Conservation (phyloP, 768 basidiomycete genomes). For the Sistotremastrum niveocremeum region DNA sequence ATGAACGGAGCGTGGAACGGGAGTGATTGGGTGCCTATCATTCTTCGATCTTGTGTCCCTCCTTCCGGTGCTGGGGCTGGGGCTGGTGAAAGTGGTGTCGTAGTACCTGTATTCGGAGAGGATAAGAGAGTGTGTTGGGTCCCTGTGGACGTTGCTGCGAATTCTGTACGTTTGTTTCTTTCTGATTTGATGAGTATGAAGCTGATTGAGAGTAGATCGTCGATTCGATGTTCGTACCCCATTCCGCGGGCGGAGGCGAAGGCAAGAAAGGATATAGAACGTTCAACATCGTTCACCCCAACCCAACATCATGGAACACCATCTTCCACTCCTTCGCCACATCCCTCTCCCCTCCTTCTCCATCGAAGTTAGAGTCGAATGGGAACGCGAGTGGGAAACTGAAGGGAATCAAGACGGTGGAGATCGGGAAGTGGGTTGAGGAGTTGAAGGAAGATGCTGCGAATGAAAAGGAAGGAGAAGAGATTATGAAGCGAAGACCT, state of each 20-base stretch:
- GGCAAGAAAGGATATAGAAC: constrained; percentile 8
- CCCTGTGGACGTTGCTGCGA: constrained; percentile 25
- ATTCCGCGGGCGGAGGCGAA: too few species aligned
- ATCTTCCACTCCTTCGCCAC: constrained; percentile 10
- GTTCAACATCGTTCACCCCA: constrained; percentile 13
- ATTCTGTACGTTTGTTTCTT: neutral
- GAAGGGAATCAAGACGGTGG: neutral
- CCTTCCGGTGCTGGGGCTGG: constrained; percentile 10
- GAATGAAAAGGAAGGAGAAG: constrained; percentile 2
- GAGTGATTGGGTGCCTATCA: constrained; percentile 23
- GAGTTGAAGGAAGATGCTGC: constrained; percentile 1
- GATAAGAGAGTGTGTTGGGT: constrained; percentile 29
- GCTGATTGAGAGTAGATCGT: too few species aligned
- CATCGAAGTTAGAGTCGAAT: too few species aligned
- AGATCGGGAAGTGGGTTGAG: neutral
- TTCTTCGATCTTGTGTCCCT: constrained; percentile 13
- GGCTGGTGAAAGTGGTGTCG: neutral
- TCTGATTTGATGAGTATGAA: too few species aligned
- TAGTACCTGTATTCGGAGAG: constrained; percentile 2
- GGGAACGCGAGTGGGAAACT: too few species aligned
- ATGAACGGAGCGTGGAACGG: constrained; percentile 20
- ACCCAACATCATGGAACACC: constrained; percentile 15
- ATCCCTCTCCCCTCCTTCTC: constrained; percentile 13
- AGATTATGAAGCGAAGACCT: neutral
- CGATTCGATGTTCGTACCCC: too few species aligned